phyloP scores from a whole-genome alignment of 2,329 filamentous ascomycete genomes.

The Fusarium mundagurra region DNA sequence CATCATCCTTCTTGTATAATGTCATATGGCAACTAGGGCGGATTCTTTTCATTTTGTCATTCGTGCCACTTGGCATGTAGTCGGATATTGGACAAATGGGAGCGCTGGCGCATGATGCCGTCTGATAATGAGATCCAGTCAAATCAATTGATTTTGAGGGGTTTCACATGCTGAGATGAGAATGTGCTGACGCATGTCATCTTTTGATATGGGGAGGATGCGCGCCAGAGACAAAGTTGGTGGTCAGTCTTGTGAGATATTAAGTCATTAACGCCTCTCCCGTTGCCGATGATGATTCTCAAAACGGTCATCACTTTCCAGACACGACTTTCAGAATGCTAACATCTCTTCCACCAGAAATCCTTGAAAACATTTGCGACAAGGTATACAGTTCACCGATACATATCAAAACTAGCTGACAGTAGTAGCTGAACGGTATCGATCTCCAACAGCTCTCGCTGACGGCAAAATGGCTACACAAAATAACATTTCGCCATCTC shows the following conservation, averaged over 20 bases:
- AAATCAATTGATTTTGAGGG: not conserved
- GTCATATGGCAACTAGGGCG: too few species aligned
- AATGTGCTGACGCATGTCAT: conserved; percentile 3
- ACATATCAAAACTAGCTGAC: accelerated
- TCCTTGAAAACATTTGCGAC: not conserved
- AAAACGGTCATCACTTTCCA: accelerated
- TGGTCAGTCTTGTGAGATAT: not conserved
- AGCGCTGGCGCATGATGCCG: accelerated
- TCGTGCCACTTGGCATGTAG: not conserved
- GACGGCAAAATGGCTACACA: not conserved
- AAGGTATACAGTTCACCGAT: not conserved
- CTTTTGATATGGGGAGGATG: not conserved
- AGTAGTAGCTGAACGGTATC: not conserved
- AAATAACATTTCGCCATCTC: not conserved
- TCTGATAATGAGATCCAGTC: not conserved
- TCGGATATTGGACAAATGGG: not conserved
- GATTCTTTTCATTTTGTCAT: not conserved
- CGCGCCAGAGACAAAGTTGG: not conserved
- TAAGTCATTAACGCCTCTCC: too few species aligned
- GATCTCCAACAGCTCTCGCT: not conserved
- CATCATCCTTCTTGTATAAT: too few species aligned
- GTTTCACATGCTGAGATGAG: conserved; percentile 1
- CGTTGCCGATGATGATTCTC: accelerated
- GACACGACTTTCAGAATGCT: not conserved
- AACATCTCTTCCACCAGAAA: not conserved